Conservation (phyloP, 768 basidiomycete genomes). For the Lactifluus subvellereus region DNA sequence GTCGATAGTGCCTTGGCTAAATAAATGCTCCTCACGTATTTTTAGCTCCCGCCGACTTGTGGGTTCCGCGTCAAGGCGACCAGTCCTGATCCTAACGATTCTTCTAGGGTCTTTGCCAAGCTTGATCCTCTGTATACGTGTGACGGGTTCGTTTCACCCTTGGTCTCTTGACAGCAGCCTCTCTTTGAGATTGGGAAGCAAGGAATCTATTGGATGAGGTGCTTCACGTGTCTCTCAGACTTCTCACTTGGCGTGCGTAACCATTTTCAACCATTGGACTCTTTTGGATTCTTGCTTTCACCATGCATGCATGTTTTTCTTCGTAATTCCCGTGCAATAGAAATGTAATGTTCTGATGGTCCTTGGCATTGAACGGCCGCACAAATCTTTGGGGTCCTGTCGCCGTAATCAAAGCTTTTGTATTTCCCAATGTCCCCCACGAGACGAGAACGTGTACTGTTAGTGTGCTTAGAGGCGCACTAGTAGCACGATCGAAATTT, state of each 20-base stretch:
- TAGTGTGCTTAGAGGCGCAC: not conserved
- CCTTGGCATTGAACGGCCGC: not conserved
- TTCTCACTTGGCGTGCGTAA: not conserved
- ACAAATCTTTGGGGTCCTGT: constrained; percentile 11
- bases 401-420: constrained; percentile 1
- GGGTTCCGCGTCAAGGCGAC: not conserved
- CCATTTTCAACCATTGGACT: no score
- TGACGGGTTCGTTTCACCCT: not conserved
- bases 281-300: not conserved
- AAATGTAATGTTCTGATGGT: not conserved
- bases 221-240: not conserved
- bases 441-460: not conserved
- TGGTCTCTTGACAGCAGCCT: not conserved
- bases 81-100: not conserved
- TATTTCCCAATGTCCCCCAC: not conserved
- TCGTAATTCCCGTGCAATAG: not conserved
- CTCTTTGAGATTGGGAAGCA: not conserved
- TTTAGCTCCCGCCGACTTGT: constrained; percentile 1
- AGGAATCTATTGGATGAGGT: not conserved
- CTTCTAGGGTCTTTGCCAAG: not conserved
- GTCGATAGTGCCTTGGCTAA: not conserved
- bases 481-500: not conserved
- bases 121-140: not conserved
- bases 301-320: not conserved
- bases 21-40: not conserved